phyloP scores from a whole-genome alignment of 2,329 filamentous ascomycete species.

The Fusarium burgessii region DNA sequence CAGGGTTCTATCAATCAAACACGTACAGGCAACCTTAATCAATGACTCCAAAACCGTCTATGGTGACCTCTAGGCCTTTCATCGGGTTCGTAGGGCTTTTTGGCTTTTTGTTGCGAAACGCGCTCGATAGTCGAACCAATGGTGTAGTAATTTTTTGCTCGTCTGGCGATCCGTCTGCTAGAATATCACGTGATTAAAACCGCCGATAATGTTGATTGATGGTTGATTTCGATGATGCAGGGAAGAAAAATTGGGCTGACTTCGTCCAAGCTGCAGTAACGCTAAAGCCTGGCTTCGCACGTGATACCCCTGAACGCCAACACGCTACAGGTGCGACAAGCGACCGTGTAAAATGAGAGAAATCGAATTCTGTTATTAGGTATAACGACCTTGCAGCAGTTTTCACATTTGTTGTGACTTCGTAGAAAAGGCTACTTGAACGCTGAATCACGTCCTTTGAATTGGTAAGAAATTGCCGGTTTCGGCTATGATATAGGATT shows the following conservation, averaged over 20 bases:
- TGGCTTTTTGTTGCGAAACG: slow-evolving; percentile 41
- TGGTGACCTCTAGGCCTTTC: slow-evolving; percentile 45
- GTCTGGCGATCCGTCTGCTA: slow-evolving; percentile 44
- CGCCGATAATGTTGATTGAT: slow-evolving; percentile 36
- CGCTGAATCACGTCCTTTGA: not conserved
- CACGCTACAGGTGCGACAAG: slow-evolving; percentile 29
- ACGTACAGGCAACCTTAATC: slow-evolving; percentile 51
- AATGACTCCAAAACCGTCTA: slow-evolving; percentile 46
- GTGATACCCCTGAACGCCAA: slow-evolving; percentile 47
- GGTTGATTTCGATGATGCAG: slow-evolving; percentile 47
- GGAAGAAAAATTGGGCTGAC: slow-evolving; percentile 46
- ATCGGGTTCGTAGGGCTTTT: slow-evolving; percentile 45
- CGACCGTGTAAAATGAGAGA: not conserved
- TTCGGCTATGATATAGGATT: slow-evolving; percentile 30
- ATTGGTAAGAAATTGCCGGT: slow-evolving; percentile 17
- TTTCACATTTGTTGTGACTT: not conserved
- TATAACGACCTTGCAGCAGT: not conserved
- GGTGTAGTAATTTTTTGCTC: slow-evolving; percentile 44
- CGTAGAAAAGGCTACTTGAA: not conserved
- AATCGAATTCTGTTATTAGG: not conserved
- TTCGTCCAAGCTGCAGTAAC: slow-evolving; percentile 25
- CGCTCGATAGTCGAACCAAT: slow-evolving; percentile 32
- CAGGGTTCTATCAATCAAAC: slow-evolving; percentile 40
- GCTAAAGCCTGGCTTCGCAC: slow-evolving; percentile 45
- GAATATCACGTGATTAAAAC: slow-evolving; percentile 50